These are phyloP conservation scores for Zanthoxylum bungeanum DNA, from an alignment of 345 rosid genomes.

Conservation along the genomic window DNA sequence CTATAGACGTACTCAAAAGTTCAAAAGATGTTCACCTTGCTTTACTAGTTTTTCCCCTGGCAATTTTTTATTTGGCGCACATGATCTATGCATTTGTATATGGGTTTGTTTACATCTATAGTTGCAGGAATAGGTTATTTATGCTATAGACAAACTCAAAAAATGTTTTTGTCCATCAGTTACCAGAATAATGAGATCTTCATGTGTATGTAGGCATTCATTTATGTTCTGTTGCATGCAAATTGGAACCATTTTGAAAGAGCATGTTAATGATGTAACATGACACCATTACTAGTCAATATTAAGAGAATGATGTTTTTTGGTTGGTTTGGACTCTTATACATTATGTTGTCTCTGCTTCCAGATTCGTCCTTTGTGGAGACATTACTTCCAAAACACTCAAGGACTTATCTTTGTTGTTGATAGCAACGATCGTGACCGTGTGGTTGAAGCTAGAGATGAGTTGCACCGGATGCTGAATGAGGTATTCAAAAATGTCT, in stretches of 20 bases:
- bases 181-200: background rate
- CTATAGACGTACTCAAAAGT: conserved; percentile 29
- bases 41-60: conserved; percentile 25
- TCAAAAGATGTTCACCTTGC: conserved; percentile 48
- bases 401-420: conserved; percentile 89
- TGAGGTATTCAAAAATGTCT: conserved; percentile 39
- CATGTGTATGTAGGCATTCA: background rate
- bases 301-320: background rate
- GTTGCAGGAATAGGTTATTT: too few species aligned
- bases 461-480: conserved; percentile 82
- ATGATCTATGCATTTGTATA: background rate
- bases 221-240: background rate
- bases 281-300: background rate
- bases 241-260: background rate
- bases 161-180: background rate
- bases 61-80: conserved; percentile 36
- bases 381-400: conserved; percentile 77
- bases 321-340: background rate
- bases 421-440: conserved; percentile 81
- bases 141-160: too few species aligned
- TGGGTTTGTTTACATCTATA: too few species aligned
- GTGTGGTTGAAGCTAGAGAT: conserved; percentile 69
- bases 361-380: conserved; percentile 65
- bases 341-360: background rate
- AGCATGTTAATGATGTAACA: background rate